These are phyloP conservation scores for Schwanniomyces polymorphus DNA, from an alignment of 805 yeast species.

Conservation along the genomic window DNA sequence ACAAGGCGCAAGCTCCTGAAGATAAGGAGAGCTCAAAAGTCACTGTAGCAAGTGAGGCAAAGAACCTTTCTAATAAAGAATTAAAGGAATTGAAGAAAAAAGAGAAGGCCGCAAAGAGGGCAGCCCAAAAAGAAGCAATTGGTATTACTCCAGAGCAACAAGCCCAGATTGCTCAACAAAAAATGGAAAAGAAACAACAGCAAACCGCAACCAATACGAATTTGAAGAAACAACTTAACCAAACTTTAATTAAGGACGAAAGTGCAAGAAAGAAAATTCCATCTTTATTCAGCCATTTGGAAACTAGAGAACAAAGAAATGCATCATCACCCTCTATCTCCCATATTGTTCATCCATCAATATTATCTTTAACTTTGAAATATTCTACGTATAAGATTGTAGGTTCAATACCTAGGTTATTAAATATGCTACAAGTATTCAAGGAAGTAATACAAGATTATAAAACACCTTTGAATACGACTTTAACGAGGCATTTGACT, in stretches of 20 bases:
- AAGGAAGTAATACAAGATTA: constrained; percentile 78
- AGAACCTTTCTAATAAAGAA: constrained; percentile 66
- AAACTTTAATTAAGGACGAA: constrained; percentile 46
- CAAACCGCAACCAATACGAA: constrained; percentile 48
- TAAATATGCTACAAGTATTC: constrained; percentile 82
- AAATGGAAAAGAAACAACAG: constrained; percentile 41
- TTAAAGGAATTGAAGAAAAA: constrained; percentile 83
- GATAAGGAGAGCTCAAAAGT: not conserved
- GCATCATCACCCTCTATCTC: constrained; percentile 56
- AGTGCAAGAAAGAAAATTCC: constrained; percentile 49
- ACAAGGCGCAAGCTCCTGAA: not conserved
- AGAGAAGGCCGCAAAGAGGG: constrained; percentile 90
- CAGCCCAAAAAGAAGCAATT: constrained; percentile 75
- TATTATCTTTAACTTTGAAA: constrained; percentile 74
- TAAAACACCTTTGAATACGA: constrained; percentile 79
- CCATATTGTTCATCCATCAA: constrained; percentile 82
- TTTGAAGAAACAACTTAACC: constrained; percentile 53
- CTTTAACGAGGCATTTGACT: constrained; percentile 84
- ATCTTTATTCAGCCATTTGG: constrained; percentile 74
- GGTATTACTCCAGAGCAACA: constrained; percentile 54
- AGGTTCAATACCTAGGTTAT: constrained; percentile 86
- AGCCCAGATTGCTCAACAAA: constrained; percentile 40
- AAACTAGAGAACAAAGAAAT: constrained; percentile 74
- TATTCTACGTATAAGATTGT: constrained; percentile 82
- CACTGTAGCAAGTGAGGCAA: not conserved